phyloP scores from a whole-genome alignment of 257 asterid species.

The Paulownia fortunei region DNA sequence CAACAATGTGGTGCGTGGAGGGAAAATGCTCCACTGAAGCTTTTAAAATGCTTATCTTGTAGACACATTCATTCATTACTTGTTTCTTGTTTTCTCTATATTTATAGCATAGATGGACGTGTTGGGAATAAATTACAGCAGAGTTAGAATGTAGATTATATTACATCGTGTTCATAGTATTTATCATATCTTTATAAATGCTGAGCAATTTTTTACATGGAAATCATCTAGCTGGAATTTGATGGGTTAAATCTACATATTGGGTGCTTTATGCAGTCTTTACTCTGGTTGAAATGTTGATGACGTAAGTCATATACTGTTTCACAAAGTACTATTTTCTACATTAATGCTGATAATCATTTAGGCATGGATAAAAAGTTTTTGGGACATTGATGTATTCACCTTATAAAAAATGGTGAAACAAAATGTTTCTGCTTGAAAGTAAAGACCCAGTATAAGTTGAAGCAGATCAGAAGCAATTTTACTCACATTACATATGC shows the following conservation, averaged over 20 bases:
- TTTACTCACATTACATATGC: background rate
- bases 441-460: background rate
- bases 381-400: no score
- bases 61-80: background rate
- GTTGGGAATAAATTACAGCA: background rate
- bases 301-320: no score
- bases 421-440: background rate
- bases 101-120: background rate
- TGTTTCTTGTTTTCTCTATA: background rate
- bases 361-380: no score
- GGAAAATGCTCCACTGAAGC: background rate
- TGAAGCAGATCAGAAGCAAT: background rate
- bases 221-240: no score
- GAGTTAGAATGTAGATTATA: background rate
- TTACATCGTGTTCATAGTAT: background rate
- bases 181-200: background rate
- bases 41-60: background rate
- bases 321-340: no score
- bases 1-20: constrained; percentile 3
- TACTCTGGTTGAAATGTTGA: no score
- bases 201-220: no score
- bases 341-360: no score
- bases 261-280: no score
- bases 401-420: background rate
- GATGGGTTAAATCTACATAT: no score